Base-by-base conservation (phyloP, 108 stramenopile species). In the Discostella stelligeroides region DNA sequence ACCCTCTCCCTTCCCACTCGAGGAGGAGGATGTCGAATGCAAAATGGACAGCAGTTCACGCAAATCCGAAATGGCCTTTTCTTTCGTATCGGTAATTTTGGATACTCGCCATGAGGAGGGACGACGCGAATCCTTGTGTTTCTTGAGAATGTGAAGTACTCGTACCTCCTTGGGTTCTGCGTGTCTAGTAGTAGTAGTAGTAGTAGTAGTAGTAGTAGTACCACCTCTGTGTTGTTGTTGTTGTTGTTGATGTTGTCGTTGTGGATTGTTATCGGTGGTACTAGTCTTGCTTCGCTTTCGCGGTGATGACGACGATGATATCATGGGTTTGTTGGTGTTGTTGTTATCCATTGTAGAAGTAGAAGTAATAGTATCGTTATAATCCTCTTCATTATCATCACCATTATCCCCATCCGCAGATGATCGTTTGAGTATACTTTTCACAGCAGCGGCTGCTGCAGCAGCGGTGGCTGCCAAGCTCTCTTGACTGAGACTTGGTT, bases 141-240 rank as follows among this genome's bases (percentile, higher is more conserved):
- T 96, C 60, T 88, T 86, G 27, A 96, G 55, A 45, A 96, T 92
- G 70, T 96, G 95, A 23, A 95, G 75, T 10, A 87, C 89, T 0
- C 92, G 85, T 7, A 95, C 92, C 69, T 95, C 76, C 57, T 86
- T 82, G 13, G 87, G 87, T 58, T 69, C 53, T 9, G 49, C 11
- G 20, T 60, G 6, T 8, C 66, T 9, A 8, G 49, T 11, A 12
- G 63, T 29, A 34, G 67, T 47, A 11, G 60, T 25, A 21, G 49
- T 12, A 7, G 17, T 1, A 21, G 0, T 27, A 7, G 4, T 27
- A 8, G 40, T 61, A 1, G 25, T 20, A 0, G 27, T 41, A 34
- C 64, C 20, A 11, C 42, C 18, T 63, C 37, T 18, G 14, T 28
- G n/a, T 55, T 43, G 41, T 20, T 63, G 23, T 55, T 17, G 13